Evolutionary conservation across 2,329 filamentous ascomycete genomes (phyloP), one percentile per base, ranked within the genome.

Genomic region (Sporothrix phasma): DNA sequence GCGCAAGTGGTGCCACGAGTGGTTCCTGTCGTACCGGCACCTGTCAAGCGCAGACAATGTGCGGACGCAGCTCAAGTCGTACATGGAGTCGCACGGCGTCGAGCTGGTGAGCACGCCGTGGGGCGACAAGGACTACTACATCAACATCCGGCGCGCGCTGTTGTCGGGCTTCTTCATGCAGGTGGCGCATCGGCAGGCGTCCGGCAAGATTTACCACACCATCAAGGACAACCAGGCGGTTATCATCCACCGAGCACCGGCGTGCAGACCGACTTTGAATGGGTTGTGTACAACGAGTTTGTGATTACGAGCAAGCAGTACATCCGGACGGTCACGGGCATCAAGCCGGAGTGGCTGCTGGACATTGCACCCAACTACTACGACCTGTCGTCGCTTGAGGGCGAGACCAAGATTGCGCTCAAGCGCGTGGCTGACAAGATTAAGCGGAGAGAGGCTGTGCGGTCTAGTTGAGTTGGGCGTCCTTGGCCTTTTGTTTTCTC

Each of bases 151-250:
- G 51, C 87, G 92, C 43, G 93, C 94, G 8, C 83, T 99, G 15
- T 88, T 97, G 13, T 84, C 92, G 0, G 94, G 95, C 39, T 99
- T 99, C 82, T 99, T 99, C 82, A 99, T 99, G 94, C 94, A 99
- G 75, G 90, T 97, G 24, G 95, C 94, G 65, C 97, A 96, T 85
- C 91, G 89, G 73, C 92, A 97, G 72, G 85, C 84, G 61, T 87
- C 84, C 34, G 89, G 90, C 72, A 97, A 97, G 81, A 85, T 90
- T 47, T 99, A 99, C 78, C 86, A 88, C 68, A 99, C 94, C 1
- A 88, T 99, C 74, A 99, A 97, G 80, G 95, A 99, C 73, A 89
- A 97, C 72, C 93, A 97, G 77, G 88, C 85, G 54, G 94, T 99
- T 53, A 81, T 97, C 70, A 83, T 99, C 66, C 94, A 99, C 77